Evolutionary conservation across 495 filamentous ascomycete species (phyloP), one percentile per base, ranked within the genome.

Genomic region (Aspergillus avenaceus): DNA sequence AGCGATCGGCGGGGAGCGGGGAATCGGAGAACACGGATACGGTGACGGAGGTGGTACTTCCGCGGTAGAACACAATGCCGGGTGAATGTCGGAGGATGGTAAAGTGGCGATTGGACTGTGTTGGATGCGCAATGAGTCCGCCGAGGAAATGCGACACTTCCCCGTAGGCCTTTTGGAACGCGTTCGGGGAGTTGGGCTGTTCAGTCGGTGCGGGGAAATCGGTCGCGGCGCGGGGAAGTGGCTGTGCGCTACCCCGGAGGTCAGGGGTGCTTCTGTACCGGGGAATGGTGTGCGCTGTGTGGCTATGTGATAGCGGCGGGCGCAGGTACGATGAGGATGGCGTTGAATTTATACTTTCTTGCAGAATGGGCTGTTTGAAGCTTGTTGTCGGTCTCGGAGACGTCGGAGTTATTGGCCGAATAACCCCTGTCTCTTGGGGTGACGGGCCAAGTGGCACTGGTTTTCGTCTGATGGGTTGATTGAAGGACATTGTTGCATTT

Each of bases 1-100:
- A 80, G 29, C 84, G 80, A 32, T 81, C 74, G 1, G 63, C 27
- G 1, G 84, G 83, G 4, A 87, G 59, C 1, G 76, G 75, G 13
- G 66, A 58, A 55, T 84, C 75, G 8, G 77, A 69, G 65, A 88
- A 85, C 43, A 85, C 72, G 16, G 83, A 80, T 24, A 87, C 67
- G 2, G 77, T 69, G 4, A 88, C 64, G 19, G 80, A 81, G 4
- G 84, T 88, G 22, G 72, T 71, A 18, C 75, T 74, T 0, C 84
- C 84, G 31, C 78, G 76, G 60, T 86, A 87, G 51, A 82, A 80
- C 24, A 87, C 73, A 4, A 88, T 56, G 0, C 77, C 75, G 16
- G 78, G 67, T 0, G 83, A 85, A 52, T 88, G 84, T 2, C 84
- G 79, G 14, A 88, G 70, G 45, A 88, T 82, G 32, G 80, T 84